phyloP scores from a whole-genome alignment of 78 protist genomes.

The Fonticula alba region DNA sequence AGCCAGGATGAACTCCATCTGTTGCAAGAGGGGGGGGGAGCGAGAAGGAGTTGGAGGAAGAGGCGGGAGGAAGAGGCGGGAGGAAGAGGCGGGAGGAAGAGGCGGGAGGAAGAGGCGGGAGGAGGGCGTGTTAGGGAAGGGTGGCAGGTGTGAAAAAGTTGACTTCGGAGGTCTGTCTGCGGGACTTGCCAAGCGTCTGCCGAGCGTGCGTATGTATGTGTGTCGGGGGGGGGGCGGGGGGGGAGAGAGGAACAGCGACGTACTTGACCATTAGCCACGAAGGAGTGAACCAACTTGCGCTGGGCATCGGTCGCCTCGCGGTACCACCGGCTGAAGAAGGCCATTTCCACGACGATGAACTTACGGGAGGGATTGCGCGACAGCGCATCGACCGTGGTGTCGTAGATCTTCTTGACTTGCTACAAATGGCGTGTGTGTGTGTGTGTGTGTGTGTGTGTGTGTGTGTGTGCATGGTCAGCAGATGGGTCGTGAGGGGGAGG shows the following conservation, averaged over 20 bases:
- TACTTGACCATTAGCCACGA: background rate
- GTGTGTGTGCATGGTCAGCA: background rate
- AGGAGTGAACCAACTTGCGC: background rate
- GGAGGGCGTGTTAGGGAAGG: background rate
- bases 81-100: background rate
- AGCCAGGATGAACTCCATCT: constrained; percentile 32
- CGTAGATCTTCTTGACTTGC: background rate
- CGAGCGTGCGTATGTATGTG: no score
- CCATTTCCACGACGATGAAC: background rate
- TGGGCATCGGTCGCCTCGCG: background rate
- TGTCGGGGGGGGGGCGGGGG: no score
- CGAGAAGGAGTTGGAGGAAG: background rate
- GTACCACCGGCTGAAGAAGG: background rate
- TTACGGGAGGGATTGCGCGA: background rate
- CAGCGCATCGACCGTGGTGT: background rate
- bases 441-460: background rate
- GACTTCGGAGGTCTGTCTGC: no score
- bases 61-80: background rate
- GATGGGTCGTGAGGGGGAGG: background rate
- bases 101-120: background rate
- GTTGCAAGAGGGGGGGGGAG: background rate
- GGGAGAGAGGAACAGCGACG: no score
- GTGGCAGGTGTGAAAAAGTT: background rate
- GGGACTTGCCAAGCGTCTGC: no score
- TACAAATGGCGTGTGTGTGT: background rate